These are phyloP conservation scores for Solanum hybrid DNA, from an alignment of 305 asterid genomes.

Conservation along the genomic window DNA sequence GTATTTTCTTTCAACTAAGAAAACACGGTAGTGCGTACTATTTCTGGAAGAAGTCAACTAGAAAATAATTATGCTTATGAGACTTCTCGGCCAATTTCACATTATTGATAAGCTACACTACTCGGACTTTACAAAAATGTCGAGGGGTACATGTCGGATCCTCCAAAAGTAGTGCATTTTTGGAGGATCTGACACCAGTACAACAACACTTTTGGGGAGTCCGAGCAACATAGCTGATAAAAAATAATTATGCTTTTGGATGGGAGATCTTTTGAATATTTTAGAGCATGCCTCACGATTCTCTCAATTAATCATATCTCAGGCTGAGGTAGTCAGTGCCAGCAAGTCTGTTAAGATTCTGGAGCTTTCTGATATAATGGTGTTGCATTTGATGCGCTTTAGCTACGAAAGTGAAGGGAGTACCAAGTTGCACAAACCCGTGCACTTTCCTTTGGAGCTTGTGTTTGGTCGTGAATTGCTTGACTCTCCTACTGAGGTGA, in stretches of 20 bases:
- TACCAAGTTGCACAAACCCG: slow-evolving; percentile 64
- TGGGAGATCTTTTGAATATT: neutral
- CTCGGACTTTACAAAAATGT: neutral
- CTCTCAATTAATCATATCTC: slow-evolving; percentile 3
- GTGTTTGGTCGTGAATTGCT: slow-evolving; percentile 60
- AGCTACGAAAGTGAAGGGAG: slow-evolving; percentile 72
- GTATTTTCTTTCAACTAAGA: neutral
- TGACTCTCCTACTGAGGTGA: slow-evolving; percentile 58
- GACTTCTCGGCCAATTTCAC: neutral
- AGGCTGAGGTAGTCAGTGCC: slow-evolving; percentile 77
- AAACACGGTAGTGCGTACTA: neutral
- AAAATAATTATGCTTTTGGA: neutral
- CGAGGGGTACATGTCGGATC: neutral
- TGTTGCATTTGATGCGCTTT: slow-evolving; percentile 82
- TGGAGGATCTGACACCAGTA: neutral
- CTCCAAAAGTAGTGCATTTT: neutral
- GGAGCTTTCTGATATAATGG: slow-evolving; percentile 67
- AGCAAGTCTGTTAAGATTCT: slow-evolving; percentile 63
- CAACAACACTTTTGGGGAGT: neutral
- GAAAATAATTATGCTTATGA: neutral
- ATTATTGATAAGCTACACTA: neutral
- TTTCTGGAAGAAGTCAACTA: neutral
- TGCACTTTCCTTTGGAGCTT: slow-evolving; percentile 71
- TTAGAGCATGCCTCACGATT: neutral
- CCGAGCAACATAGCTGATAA: neutral